A percentile compares a stretch with the other conserved stretches of the same genome.
These are phyloP conservation scores for Cornus florida DNA, from an alignment of 148 eudicot genomes.

Conservation along the genomic window DNA sequence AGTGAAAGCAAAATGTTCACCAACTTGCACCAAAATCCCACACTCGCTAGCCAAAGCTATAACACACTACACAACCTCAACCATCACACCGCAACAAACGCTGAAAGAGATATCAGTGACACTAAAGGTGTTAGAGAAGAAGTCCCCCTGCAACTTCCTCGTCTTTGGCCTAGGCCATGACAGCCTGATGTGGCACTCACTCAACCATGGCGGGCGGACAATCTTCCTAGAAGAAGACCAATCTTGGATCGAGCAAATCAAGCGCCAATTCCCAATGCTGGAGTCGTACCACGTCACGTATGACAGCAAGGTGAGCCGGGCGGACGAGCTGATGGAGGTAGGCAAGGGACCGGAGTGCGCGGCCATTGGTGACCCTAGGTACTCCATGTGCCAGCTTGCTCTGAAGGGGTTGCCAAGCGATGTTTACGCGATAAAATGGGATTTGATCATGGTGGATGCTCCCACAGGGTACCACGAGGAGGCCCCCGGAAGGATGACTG, in stretches of 20 bases:
- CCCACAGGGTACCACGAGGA: conserved; percentile 93
- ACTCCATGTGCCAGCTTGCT: conserved; percentile 84
- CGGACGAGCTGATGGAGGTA: conserved; percentile 39
- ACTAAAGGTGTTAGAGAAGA: conserved; percentile 43
- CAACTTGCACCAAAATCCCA: conserved; percentile 59
- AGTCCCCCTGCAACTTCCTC: conserved; percentile 78
- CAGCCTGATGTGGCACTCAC: conserved; percentile 74
- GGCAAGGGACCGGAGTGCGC: conserved; percentile 51
- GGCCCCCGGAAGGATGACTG: conserved; percentile 97
- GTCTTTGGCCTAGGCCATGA: conserved; percentile 88
- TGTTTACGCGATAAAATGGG: conserved; percentile 79
- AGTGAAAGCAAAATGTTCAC: conserved; percentile 25
- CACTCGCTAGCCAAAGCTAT: conserved; percentile 49
- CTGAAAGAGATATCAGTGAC: conserved; percentile 68
- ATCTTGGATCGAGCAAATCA: conserved; percentile 66
- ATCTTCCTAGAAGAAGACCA: conserved; percentile 72
- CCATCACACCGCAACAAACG: conserved; percentile 84
- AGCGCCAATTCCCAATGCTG: conserved; percentile 48
- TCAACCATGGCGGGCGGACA: conserved; percentile 73
- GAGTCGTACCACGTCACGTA: conserved; percentile 64
- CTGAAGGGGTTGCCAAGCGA: conserved; percentile 66
- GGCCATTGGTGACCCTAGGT: conserved; percentile 33
- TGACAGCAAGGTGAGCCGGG: conserved; percentile 61
- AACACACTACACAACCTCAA: conserved; percentile 78
- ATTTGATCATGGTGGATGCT: conserved; percentile 97